Conservation (phyloP, 345 rosid species). For the Carallia pectinifolia region DNA sequence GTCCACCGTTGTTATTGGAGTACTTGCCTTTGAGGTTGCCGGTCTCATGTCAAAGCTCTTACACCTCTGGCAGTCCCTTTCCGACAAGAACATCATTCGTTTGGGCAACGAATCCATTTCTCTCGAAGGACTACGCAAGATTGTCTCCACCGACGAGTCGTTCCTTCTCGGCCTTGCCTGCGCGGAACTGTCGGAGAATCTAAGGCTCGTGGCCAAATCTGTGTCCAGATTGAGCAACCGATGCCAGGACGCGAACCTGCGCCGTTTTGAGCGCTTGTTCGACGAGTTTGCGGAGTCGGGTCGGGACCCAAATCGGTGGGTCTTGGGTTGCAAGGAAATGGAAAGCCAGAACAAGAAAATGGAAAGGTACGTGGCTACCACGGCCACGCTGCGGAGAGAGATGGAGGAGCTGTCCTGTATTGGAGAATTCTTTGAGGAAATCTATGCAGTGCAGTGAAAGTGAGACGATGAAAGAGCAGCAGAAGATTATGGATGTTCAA, state of each 20-base stretch:
- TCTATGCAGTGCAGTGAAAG: constrained; percentile 28
- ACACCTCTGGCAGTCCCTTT: constrained; percentile 69
- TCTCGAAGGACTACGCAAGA: constrained; percentile 71
- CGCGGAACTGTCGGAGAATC: constrained; percentile 72
- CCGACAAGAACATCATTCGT: constrained; percentile 60
- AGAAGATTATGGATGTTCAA: constrained; percentile 58
- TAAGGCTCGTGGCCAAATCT: constrained; percentile 51
- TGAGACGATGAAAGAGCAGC: constrained; percentile 44
- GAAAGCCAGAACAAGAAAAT: constrained; percentile 65
- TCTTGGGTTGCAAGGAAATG: constrained; percentile 57
- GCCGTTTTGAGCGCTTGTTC: constrained; percentile 47
- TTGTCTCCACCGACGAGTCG: constrained; percentile 76
- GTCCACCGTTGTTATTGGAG: constrained; percentile 42
- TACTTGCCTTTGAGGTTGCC: constrained; percentile 74
- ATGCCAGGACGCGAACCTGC: constrained; percentile 47
- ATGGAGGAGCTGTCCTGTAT: constrained; percentile 69
- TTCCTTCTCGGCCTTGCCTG: constrained; percentile 81
- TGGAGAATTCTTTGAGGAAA: constrained; percentile 58
- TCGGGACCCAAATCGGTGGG: constrained; percentile 61
- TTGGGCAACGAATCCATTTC: constrained; percentile 62
- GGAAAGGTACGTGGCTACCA: constrained; percentile 66
- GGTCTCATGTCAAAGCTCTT: constrained; percentile 85
- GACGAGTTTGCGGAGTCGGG: constrained; percentile 68
- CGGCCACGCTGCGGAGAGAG: constrained; percentile 66
- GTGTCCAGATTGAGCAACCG: constrained; percentile 59